Evolutionary conservation across 225 moss, liverwort and hornwort genomes (phyloP).

Genomic region (Bryum argenteum): DNA sequence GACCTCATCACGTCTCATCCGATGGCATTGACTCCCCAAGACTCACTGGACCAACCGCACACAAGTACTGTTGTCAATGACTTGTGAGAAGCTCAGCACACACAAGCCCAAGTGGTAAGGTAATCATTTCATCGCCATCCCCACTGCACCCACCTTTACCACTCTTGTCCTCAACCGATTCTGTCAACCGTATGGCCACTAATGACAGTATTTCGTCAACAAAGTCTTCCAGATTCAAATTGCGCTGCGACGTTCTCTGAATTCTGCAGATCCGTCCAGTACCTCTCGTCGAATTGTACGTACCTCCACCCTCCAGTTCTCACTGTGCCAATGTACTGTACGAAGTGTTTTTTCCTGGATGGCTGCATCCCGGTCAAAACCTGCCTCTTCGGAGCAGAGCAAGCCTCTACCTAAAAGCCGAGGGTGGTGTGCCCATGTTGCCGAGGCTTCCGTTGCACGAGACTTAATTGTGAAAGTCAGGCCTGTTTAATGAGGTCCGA

Average conservation of each 20-base stretch:
- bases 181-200: slow-evolving; percentile 38
- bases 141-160: slow-evolving; percentile 25
- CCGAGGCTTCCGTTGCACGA: slow-evolving; percentile 30
- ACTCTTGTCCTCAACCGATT: slow-evolving; percentile 33
- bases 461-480: slow-evolving; percentile 25
- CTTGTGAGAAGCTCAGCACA: slow-evolving; percentile 36
- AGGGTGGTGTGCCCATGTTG: slow-evolving; percentile 22
- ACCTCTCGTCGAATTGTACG: slow-evolving; percentile 32
- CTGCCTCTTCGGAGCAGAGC: slow-evolving; percentile 18
- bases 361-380: slow-evolving; percentile 24
- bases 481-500: slow-evolving; percentile 17
- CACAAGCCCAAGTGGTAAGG: slow-evolving; percentile 34
- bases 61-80: slow-evolving; percentile 38
- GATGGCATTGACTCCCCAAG: slow-evolving; percentile 33
- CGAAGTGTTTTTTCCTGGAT: not conserved
- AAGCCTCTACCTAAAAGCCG: slow-evolving; percentile 12
- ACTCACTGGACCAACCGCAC: slow-evolving; percentile 31
- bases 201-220: slow-evolving; percentile 32
- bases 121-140: slow-evolving; percentile 30
- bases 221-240: slow-evolving; percentile 35
- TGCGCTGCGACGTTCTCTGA: slow-evolving; percentile 32
- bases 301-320: slow-evolving; percentile 1
- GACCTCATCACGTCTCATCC: slow-evolving; percentile 27
- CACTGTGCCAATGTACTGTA: slow-evolving; percentile 33
- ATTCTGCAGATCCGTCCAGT: slow-evolving; percentile 38